Percentiles rank a stretch among this genome's conserved stretches.
Evolutionary conservation across 2,329 filamentous ascomycete species (phyloP).

Genomic region (Neonectria punicea): DNA sequence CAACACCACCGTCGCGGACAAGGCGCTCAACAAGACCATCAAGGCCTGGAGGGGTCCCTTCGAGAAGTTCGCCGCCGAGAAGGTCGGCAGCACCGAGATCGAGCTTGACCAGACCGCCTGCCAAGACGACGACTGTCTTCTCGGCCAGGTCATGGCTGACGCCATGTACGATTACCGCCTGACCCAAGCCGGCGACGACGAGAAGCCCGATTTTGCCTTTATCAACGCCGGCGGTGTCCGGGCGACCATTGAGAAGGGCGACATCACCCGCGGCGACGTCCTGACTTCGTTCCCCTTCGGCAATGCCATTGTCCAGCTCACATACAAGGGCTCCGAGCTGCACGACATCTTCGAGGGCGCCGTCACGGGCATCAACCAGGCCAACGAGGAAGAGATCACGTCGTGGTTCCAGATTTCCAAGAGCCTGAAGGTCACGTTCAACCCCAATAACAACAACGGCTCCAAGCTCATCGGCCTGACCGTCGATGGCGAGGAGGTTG

Average conservation of each 20-base stretch:
- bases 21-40: constrained; percentile 66
- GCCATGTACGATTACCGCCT: constrained; percentile 71
- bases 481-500: constrained; percentile 60
- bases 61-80: constrained; percentile 66
- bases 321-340: constrained; percentile 62
- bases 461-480: constrained; percentile 63
- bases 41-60: constrained; percentile 69
- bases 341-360: constrained; percentile 69
- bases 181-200: constrained; percentile 53
- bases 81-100: constrained; percentile 64
- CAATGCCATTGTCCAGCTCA: constrained; percentile 70
- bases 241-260: constrained; percentile 68
- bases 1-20: constrained; percentile 68
- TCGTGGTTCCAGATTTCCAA: constrained; percentile 70
- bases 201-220: constrained; percentile 63
- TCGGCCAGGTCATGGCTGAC: constrained; percentile 66
- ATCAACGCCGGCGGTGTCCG: constrained; percentile 74
- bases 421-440: constrained; percentile 67
- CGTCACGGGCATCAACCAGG: constrained; percentile 64
- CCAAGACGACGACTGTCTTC: constrained; percentile 66
- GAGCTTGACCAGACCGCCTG: constrained; percentile 70
- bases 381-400: constrained; percentile 62
- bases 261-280: constrained; percentile 71
- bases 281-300: constrained; percentile 74
- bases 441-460: constrained; percentile 60